Evolutionary conservation across 164 flowering plant genomes (phyloP), one percentile per base, ranked within the genome.

Genomic region (Vitis riparia): DNA sequence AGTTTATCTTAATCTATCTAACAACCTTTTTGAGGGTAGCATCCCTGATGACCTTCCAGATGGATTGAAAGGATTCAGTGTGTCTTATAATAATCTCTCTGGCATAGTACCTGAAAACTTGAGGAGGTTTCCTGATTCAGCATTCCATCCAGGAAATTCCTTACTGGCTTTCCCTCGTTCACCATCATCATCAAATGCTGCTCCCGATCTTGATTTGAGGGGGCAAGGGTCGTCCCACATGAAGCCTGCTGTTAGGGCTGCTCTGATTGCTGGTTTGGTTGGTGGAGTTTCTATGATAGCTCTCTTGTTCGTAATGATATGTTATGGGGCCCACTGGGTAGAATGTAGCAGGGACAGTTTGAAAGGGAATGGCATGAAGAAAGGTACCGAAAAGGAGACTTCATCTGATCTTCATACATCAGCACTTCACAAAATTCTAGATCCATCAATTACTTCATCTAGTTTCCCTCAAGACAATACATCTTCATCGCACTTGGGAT

Each of bases 101-200:
- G 97, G 97, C n/a, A 51, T 66, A 48, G 85, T 91, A 16, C 97
- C 97, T 49, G 82, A 73, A 9, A 87, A 78, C 75, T 78, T 91
- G 65, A 69, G 73, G 78, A 76, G 71, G 65, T 91, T 91, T 70
- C 89, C 90, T 49, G 88, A 82, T 68, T 82, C 89, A 10, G 77
- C 94, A 44, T 91, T 89, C 70, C 91, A 85, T 80, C 97, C 97
- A 0, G 97, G 97, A 68, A 91, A 91, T 71, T 32, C 78, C 48
- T 73, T 85, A 57, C 80, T 89, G 47, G 56, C 69, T 30, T 65
- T 83, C 50, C 83, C 85, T 59, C 29, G 56, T 58, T 57, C 79
- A 19, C 56, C 75, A 11, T 49, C 72, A 15, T 71, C 85, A 9
- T 80, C 87, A 32, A 59, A 71, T 55, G 78, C 65, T 55, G 75